Conservation (phyloP, 1,139 yeast species). For the Ogataea hybrid region DNA sequence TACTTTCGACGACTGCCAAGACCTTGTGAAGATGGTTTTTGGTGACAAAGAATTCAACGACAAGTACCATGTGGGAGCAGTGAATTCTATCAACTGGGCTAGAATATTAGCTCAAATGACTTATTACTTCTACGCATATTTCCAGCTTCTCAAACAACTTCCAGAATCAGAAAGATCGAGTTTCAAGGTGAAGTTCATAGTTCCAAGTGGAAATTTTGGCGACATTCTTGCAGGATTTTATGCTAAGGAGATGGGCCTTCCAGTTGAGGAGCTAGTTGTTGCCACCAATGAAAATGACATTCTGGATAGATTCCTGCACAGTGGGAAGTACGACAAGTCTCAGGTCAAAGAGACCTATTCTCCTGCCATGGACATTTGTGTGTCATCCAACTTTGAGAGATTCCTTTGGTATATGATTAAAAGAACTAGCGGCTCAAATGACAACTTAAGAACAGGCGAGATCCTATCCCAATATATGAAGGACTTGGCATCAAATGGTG, state of each 20-base stretch:
- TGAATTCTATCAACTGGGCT: conserved; percentile 98
- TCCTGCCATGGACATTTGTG: conserved; percentile 98
- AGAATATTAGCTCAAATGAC: conserved; percentile 97
- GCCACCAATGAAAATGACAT: conserved; percentile 97
- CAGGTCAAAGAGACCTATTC: conserved; percentile 83
- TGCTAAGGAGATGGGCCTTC: conserved; percentile 94
- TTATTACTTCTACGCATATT: conserved; percentile 89
- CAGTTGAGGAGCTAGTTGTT: conserved; percentile 78
- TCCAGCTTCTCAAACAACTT: conserved; percentile 56
- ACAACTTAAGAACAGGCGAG: conserved; percentile 72
- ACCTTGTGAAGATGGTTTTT: conserved; percentile 87
- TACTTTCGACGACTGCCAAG: conserved; percentile 98
- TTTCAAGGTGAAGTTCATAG: conserved; percentile 73
- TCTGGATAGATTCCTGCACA: conserved; percentile 82
- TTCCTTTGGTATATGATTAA: conserved; percentile 91
- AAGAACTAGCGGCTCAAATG: conserved; percentile 53
- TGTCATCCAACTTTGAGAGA: conserved; percentile 94
- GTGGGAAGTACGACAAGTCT: conserved; percentile 78
- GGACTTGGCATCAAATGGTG: conserved; percentile 71
- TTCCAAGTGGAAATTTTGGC: conserved; percentile 98
- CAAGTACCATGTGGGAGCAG: conserved; percentile 94
- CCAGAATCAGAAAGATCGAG: conserved; percentile 31
- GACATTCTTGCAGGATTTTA: conserved; percentile 96
- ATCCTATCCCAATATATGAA: conserved; percentile 75
- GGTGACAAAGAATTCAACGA: conserved; percentile 85